Evolutionary conservation across 2,329 filamentous ascomycete genomes (phyloP).

Genomic region (Phaeosphaeria sp.): DNA sequence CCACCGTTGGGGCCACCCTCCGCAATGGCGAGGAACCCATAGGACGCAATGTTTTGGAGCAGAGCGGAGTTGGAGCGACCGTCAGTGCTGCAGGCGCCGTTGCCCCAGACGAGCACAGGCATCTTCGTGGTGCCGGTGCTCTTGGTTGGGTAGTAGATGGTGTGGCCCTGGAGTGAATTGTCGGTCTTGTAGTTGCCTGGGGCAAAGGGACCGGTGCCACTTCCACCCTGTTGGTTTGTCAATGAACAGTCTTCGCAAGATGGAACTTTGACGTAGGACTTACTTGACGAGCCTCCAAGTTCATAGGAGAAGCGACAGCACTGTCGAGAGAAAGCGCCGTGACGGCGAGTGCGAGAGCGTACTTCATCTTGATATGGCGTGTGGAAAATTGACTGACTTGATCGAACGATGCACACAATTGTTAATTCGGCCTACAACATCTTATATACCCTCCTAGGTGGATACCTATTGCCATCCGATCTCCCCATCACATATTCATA

Average conservation of each 20-base stretch:
- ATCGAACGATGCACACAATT: background rate
- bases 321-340: constrained; percentile 1
- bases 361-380: constrained; percentile 2
- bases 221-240: no score
- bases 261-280: no score
- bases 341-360: constrained; percentile 5
- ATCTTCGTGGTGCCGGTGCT: constrained; percentile 12
- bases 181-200: constrained; percentile 13
- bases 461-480: background rate
- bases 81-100: constrained; percentile 29
- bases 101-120: constrained; percentile 33
- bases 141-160: constrained; percentile 20
- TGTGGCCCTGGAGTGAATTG: constrained; percentile 15
- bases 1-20: constrained; percentile 16
- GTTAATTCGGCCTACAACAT: background rate
- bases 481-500: background rate
- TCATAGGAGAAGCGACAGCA: background rate
- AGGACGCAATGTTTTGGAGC: constrained; percentile 24
- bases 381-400: background rate
- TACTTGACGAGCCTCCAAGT: background rate
- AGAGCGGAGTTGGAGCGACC: constrained; percentile 17
- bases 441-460: background rate
- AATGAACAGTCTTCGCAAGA: no score
- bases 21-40: constrained; percentile 28
- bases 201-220: constrained; percentile 1